Conservation (phyloP, 805 yeast species). For the Cyberlindnera suaveolens region DNA sequence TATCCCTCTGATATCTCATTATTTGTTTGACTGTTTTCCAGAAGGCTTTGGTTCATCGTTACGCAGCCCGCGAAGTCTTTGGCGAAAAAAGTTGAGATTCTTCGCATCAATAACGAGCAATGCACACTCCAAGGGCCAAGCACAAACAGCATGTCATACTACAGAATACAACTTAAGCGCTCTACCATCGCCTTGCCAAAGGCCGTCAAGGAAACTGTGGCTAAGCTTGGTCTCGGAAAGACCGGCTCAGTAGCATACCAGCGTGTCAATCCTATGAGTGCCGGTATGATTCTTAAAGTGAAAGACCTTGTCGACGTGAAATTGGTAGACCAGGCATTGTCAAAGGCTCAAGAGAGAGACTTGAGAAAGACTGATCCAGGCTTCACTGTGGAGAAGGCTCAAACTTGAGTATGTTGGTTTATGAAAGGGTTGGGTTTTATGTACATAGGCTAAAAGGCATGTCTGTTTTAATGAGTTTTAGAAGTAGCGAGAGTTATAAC, state of each 20-base stretch:
- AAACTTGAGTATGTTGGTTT: neutral
- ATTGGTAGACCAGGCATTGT: slow-evolving; percentile 48
- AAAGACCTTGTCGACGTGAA: slow-evolving; percentile 86
- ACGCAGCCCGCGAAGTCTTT: slow-evolving; percentile 1
- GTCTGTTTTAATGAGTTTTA: too few relatives aligned
- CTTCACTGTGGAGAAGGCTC: slow-evolving; percentile 37
- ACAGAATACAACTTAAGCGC: slow-evolving; percentile 68
- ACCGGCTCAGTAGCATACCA: slow-evolving; percentile 74
- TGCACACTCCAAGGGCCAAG: neutral
- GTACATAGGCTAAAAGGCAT: too few relatives aligned
- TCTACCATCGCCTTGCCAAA: slow-evolving; percentile 85
- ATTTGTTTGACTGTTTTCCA: too few relatives aligned
- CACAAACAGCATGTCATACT: slow-evolving; percentile 32
- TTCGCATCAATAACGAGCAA: neutral
- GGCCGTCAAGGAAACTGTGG: slow-evolving; percentile 54
- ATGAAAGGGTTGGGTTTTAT: too few relatives aligned
- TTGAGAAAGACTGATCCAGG: slow-evolving; percentile 60
- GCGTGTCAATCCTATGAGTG: slow-evolving; percentile 66
- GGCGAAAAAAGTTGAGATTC: neutral
- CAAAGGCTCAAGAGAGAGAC: slow-evolving; percentile 44
- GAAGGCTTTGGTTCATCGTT: neutral
- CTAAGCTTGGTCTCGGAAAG: slow-evolving; percentile 66
- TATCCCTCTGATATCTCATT: neutral
- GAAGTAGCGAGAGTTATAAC: too few relatives aligned
- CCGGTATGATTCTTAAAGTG: slow-evolving; percentile 77